phyloP scores from a whole-genome alignment of 495 filamentous ascomycete genomes.

The Trichocladium antarcticum region DNA sequence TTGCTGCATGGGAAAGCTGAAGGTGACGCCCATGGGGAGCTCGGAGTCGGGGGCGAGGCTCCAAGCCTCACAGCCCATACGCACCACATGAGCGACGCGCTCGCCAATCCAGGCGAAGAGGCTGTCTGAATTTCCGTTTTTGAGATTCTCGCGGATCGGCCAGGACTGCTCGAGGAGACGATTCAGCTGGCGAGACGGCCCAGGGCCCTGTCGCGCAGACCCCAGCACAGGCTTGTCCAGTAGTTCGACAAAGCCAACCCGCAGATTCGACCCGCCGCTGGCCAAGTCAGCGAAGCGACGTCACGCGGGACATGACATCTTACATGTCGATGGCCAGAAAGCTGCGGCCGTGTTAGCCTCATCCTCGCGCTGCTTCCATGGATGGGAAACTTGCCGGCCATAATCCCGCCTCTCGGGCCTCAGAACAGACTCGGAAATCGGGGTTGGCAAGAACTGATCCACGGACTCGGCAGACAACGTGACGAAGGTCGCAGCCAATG shows the following conservation, averaged over 20 bases:
- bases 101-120: conserved; percentile 72
- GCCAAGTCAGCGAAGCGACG: neutral
- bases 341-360: conserved; percentile 25
- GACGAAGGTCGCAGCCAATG: conserved; percentile 50
- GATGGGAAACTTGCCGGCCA: conserved; percentile 38
- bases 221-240: conserved; percentile 39
- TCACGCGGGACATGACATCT: conserved; percentile 13
- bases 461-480: conserved; percentile 53
- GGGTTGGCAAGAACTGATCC: conserved; percentile 68
- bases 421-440: conserved; percentile 52
- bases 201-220: neutral
- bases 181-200: conserved; percentile 4
- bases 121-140: conserved; percentile 62
- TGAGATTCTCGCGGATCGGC: conserved; percentile 70
- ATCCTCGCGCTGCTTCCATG: neutral
- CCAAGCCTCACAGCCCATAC: conserved; percentile 28
- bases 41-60: conserved; percentile 26
- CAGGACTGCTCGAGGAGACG: conserved; percentile 58
- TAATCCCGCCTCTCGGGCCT: conserved; percentile 48
- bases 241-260: conserved; percentile 68
- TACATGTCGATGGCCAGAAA: conserved; percentile 70
- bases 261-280: conserved; percentile 65
- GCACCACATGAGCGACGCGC: conserved; percentile 63
- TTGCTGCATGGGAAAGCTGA: conserved; percentile 80
- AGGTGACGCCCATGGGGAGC: conserved; percentile 70